Percentiles rank a stretch among this genome's conserved stretches.
Evolutionary conservation across 2,329 filamentous ascomycete species (phyloP).

Genomic region (Penicillium sp.): DNA sequence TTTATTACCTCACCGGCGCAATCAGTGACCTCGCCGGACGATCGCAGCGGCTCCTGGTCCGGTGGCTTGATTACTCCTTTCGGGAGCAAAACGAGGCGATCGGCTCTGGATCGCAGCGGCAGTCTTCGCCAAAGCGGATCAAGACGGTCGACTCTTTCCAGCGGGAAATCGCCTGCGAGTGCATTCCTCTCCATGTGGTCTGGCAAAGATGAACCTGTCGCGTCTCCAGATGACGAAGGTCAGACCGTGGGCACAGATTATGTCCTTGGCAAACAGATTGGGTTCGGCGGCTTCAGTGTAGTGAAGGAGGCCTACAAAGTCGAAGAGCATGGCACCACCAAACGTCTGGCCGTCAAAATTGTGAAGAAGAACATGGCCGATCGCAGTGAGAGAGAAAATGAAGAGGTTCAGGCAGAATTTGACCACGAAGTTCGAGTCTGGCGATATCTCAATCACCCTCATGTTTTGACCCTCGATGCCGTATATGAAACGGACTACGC

Average conservation of each 20-base stretch:
- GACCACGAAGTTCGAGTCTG: slow-evolving; percentile 64
- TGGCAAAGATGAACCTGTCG: slow-evolving; percentile 34
- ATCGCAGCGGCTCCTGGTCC: slow-evolving; percentile 39
- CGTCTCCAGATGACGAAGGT: slow-evolving; percentile 59
- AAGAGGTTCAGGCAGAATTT: slow-evolving; percentile 60
- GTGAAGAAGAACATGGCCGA: slow-evolving; percentile 54
- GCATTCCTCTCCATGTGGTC: slow-evolving; percentile 53
- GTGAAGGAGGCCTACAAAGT: slow-evolving; percentile 63
- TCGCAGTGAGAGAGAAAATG: slow-evolving; percentile 56
- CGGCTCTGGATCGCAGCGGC: slow-evolving; percentile 28
- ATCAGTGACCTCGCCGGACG: slow-evolving; percentile 35
- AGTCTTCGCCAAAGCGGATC: slow-evolving; percentile 37
- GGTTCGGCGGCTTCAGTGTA: slow-evolving; percentile 59
- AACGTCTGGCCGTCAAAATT: slow-evolving; percentile 57
- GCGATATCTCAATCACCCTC: slow-evolving; percentile 57
- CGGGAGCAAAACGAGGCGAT: slow-evolving; percentile 33
- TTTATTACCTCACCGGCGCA: slow-evolving; percentile 34
- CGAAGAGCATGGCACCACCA: slow-evolving; percentile 49
- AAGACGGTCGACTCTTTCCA: slow-evolving; percentile 45
- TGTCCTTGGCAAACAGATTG: slow-evolving; percentile 61
- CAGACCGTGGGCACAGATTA: slow-evolving; percentile 62
- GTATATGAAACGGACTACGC: slow-evolving; percentile 63
- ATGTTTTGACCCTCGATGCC: slow-evolving; percentile 56
- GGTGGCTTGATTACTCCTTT: slow-evolving; percentile 25
- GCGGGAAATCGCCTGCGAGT: slow-evolving; percentile 53